Percentiles rank a stretch among this genome's conserved stretches.
These are phyloP conservation scores for Erythrobasidium yunnanense DNA, from an alignment of 768 basidiomycete species.

Conservation along the genomic window DNA sequence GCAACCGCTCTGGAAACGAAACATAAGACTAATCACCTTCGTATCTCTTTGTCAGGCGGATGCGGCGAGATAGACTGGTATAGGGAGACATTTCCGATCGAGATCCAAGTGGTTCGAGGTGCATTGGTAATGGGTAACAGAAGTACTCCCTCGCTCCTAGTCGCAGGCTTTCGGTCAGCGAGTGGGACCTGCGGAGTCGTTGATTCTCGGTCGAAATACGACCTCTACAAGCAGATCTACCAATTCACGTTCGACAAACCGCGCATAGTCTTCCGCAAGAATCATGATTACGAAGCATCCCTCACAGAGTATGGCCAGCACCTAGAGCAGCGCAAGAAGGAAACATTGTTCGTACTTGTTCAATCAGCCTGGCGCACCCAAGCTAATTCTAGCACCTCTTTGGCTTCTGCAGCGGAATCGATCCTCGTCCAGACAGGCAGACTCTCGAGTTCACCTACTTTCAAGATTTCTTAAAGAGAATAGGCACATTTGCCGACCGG, in stretches of 20 bases:
- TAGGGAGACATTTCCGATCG: slow-evolving; percentile 75
- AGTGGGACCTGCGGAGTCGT: slow-evolving; percentile 70
- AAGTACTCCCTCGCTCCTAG: slow-evolving; percentile 69
- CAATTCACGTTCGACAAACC: slow-evolving; percentile 60
- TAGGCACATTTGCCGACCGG: slow-evolving; percentile 30
- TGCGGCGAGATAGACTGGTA: slow-evolving; percentile 43
- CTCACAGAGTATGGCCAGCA: slow-evolving; percentile 59
- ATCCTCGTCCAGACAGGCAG: not conserved
- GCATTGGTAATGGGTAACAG: slow-evolving; percentile 74
- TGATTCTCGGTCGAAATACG: slow-evolving; percentile 63
- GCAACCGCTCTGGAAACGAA: too few species aligned
- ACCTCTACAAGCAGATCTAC: slow-evolving; percentile 70
- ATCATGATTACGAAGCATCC: slow-evolving; percentile 59
- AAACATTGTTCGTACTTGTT: slow-evolving; percentile 35
- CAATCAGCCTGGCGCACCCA: not conserved
- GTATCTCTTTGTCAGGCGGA: too few species aligned
- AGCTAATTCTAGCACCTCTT: not conserved
- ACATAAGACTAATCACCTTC: too few species aligned
- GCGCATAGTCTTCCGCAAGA: slow-evolving; percentile 58
- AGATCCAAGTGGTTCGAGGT: slow-evolving; percentile 64
- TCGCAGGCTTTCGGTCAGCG: slow-evolving; percentile 66
- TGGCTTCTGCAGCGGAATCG: not conserved
- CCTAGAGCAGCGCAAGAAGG: slow-evolving; percentile 52
- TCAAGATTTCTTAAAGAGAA: not conserved
- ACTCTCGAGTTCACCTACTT: not conserved